Base-by-base conservation (phyloP, 2,329 filamentous ascomycete species). In the Aspergillus tamarii region DNA sequence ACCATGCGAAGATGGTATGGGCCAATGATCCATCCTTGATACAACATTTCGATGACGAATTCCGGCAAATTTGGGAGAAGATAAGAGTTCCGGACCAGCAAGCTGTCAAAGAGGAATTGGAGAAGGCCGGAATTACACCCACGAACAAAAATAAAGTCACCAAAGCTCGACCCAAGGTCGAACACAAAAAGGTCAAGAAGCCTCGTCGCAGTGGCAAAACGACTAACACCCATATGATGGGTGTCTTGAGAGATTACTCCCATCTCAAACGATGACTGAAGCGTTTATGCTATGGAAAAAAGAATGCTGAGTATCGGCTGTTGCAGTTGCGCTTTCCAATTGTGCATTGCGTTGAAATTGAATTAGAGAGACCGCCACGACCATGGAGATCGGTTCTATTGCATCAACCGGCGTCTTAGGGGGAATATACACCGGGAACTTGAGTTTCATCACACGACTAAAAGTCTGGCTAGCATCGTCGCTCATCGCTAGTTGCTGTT, bases 191-290 rank as follows among this genome's bases (percentile, higher is more conserved):
- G 81, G 88, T 89, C 78, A 91, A 92, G 80, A 92, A 91, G 76
- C 84, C 88, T 52, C 87, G 92, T 68, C 86, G 89, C 64, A 87
- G 88, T 48, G 91, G 91, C 68, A 95, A 94, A 84, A 89, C 90
- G 62, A 96, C 92, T 30, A 97, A 97, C 76, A 88, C 88, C 32
- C 93, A 97, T 76, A 96, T 97, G 93, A 84, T 85, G 70, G 88
- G 90, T 67, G 85, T 96, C 64, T 84, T 96, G 74, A 89, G 93
- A 80, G 91, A 94, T 75, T 94, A 88, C 67, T 84, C 83, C 12
- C 82, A 84, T 62, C 70, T 81, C 36, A 81, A 81, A 66, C 74
- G 77, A 64, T 48, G 36, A 46, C 55, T 58, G 52, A 34, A n/a
- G 28, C 30, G 9, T 23, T 36, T 26, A 19, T 2, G 11, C 10